phyloP scores from a whole-genome alignment of 148 eudicot genomes.

The Rhododendron simsii region DNA sequence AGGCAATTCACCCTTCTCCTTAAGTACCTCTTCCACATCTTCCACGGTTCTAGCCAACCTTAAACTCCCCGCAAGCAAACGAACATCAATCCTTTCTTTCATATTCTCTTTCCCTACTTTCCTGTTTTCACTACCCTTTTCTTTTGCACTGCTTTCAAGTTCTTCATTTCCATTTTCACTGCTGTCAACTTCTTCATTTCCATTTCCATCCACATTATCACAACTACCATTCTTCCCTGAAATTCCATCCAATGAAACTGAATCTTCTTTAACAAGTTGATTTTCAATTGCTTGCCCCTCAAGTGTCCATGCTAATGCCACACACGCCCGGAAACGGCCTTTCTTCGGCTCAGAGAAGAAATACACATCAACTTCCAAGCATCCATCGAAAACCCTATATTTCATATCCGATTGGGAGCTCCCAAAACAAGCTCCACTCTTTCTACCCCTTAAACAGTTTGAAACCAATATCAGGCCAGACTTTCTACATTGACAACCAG shows the following conservation, averaged over 20 bases:
- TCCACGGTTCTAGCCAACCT: slow-evolving; percentile 48
- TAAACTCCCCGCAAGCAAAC: slow-evolving; percentile 41
- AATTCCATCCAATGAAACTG: slow-evolving; percentile 17
- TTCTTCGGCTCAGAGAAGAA: slow-evolving; percentile 17
- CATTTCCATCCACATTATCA: slow-evolving; percentile 16
- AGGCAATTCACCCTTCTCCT: slow-evolving; percentile 50
- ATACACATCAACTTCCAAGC: slow-evolving; percentile 9
- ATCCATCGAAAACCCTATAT: slow-evolving; percentile 21
- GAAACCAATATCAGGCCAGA: slow-evolving; percentile 18
- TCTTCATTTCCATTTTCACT: slow-evolving; percentile 7
- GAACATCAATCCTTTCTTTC: slow-evolving; percentile 46
- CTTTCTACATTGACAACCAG: slow-evolving; percentile 11
- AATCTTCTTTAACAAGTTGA: slow-evolving; percentile 27
- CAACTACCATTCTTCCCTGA: slow-evolving; percentile 14
- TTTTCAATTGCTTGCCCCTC: slow-evolving; percentile 41
- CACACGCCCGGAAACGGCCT: slow-evolving; percentile 17
- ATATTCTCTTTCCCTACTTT: slow-evolving; percentile 16
- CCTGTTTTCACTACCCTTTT: neutral
- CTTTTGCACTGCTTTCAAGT: neutral
- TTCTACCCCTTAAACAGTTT: slow-evolving; percentile 15
- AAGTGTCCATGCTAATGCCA: slow-evolving; percentile 40
- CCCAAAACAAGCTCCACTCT: slow-evolving; percentile 13
- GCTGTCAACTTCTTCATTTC: neutral
- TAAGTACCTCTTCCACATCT: slow-evolving; percentile 67
- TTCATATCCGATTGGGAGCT: slow-evolving; percentile 17